A percentile compares a stretch with the other conserved stretches of the same genome.
Evolutionary conservation across 2,329 filamentous ascomycete species (phyloP).

Genomic region (Fusarium aywerte): DNA sequence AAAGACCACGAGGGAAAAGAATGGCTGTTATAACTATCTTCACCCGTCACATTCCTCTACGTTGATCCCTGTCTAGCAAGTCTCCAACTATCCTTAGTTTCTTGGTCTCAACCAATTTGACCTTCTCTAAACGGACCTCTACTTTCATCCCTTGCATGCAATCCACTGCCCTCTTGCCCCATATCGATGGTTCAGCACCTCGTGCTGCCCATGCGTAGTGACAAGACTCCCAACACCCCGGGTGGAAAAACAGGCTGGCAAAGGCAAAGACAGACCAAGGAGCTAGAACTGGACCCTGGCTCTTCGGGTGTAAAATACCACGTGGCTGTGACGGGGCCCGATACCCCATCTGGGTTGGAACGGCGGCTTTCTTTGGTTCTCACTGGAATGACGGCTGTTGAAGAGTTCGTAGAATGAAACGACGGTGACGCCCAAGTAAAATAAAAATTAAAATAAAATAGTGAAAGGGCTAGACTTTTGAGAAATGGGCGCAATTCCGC

Average conservation of each 20-base stretch:
- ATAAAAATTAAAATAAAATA: too few relatives aligned
- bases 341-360: slow-evolving; percentile 5
- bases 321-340: slow-evolving; percentile 17
- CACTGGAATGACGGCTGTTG: slow-evolving; percentile 23
- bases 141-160: slow-evolving; percentile 15
- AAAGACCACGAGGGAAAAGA: slow-evolving; percentile 4
- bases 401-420: slow-evolving; percentile 4
- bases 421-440: neutral
- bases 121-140: neutral
- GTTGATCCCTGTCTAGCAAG: neutral
- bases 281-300: slow-evolving; percentile 3
- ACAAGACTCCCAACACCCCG: neutral
- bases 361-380: slow-evolving; percentile 3
- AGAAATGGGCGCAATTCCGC: neutral
- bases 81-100: slow-evolving; percentile 8
- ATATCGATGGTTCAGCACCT: slow-evolving; percentile 10
- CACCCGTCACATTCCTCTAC: slow-evolving; percentile 20
- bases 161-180: neutral
- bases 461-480: too few relatives aligned
- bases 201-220: slow-evolving; percentile 14
- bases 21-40: neutral
- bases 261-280: neutral
- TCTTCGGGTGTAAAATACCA: slow-evolving; percentile 12
- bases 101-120: neutral
- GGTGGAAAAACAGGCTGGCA: neutral